Evolutionary conservation across 345 rosid species (phyloP), one percentile per base, ranked within the genome.

Genomic region (Ceriops zippeliana): DNA sequence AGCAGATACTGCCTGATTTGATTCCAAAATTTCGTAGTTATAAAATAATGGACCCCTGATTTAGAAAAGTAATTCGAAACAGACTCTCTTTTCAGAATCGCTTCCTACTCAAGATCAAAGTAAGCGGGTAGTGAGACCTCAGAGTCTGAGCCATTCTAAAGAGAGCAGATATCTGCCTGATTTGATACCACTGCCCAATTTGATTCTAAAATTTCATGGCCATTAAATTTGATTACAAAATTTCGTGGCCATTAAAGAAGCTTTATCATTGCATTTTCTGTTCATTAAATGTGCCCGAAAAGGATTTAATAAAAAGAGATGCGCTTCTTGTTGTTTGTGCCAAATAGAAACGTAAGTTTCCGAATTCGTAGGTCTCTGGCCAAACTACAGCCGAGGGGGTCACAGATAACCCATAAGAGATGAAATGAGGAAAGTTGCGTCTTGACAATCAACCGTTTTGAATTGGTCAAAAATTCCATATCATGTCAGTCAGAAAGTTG

Each of bases 81-180:
- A 77, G 84, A 65, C 84, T 92, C 63, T 92, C 87, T 79, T 67
- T 24, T 24, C 24, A 24, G 24, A 24, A 24, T 24, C 26, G 26
- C 26, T 78, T 92, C 61, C 82, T 67, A 86, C 93, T 90, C 11
- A 92, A 90, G 81, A 84, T 90, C 79, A 92, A 92, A 76, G 96
- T 96, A 92, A 77, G 73, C 70, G 28, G 87, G 88, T 73, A 89
- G 88, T 0, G 98, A 92, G 7, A 96, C 85, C 84, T 1, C 91
- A 88, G 58, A 78, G 70, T 73, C 79, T 87, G 67, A 78, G 82
- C 71, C 87, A 83, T 72, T 73, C 93, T 27, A 77, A 77, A 0
- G 91, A 90, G 80, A 80, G 90, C 82, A 84, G 80, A 52, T 76
- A 78, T 73, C 66, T 92, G 76, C 91, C 89, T 30, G 87, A 84